Evolutionary conservation across 768 basidiomycete genomes (phyloP), one percentile per base, ranked within the genome.

Genomic region (Suillus spraguei): DNA sequence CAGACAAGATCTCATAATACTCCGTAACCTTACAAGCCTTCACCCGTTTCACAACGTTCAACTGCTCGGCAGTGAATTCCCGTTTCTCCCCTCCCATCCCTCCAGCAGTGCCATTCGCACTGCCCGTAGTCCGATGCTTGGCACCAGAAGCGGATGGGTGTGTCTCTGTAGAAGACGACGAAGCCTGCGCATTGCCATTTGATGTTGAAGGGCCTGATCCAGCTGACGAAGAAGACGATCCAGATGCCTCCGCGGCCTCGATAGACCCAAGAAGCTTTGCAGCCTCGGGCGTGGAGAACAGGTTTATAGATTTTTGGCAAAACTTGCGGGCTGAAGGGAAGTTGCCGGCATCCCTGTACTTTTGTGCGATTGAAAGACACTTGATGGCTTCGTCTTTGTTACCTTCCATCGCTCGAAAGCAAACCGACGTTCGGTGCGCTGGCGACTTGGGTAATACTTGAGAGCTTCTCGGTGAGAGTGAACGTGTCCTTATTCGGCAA

Each of bases 371-470:
- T 55, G 78, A 73, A 59, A 97, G 83, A 72, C 92, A 94, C 69
- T 90, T 87, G 63, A 90, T 74, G 41, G 94, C 94, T 77, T 97
- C 94, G 72, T 97, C 94, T 68, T 87, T 92, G 82, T 97, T 97
- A 76, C 89, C 88, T 76, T 92, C 91, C 91, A 92, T 91, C 59
- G 41, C 62, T 41, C 62, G 66, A 63, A 63, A 65, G 61, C 14
- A 49, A 63, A 64, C 60, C 60, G 36, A 65, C 47, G 35, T 63
- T 60, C 49, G 58, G 62, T 60, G 63, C 6, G 35, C 22, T 41
- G 17, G 35, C 10, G 17, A 41, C 24, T 41, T 58, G 17, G 22
- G 56, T 17, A 11, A 14, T 58, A 39, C 38, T 41, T 17, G 38
- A 20, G 13, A 38, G 39, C 24, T 56, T 28, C 52, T 33, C 50